These are phyloP conservation scores for Helotiales sp. DNA, from an alignment of 2,329 filamentous ascomycete species.

Conservation along the genomic window DNA sequence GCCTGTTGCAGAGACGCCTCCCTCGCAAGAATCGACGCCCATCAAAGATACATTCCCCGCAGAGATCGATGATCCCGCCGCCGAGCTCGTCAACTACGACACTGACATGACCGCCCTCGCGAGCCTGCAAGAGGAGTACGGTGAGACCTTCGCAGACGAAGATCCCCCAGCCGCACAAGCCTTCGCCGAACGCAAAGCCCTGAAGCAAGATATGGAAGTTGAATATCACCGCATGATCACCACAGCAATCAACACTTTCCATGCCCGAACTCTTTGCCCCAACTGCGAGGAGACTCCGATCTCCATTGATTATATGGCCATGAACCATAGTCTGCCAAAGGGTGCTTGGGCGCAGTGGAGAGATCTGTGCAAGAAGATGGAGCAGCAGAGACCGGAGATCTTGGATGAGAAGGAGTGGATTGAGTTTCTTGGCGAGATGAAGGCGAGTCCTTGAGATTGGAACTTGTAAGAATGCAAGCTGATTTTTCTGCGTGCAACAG, in stretches of 20 bases:
- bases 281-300: slow-evolving; percentile 13
- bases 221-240: background rate
- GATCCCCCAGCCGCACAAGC: background rate
- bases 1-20: too few relatives aligned
- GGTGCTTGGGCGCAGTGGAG: background rate
- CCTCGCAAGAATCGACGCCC: too few relatives aligned
- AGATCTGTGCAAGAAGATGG: background rate
- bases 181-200: background rate
- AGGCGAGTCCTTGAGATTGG: background rate
- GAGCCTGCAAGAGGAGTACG: background rate
- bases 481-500: background rate
- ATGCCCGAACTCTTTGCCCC: slow-evolving; percentile 8
- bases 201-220: background rate
- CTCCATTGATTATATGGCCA: background rate
- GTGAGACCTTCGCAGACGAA: background rate
- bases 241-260: slow-evolving; percentile 1
- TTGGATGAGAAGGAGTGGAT: slow-evolving; percentile 1
- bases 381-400: slow-evolving; percentile 2
- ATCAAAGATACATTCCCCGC: too few relatives aligned
- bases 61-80: background rate
- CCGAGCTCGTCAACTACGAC: background rate
- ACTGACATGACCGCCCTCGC: background rate
- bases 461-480: background rate
- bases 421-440: slow-evolving; percentile 4
- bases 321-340: slow-evolving; percentile 10